Conservation (phyloP, 108 stramenopile species). For the Stephanodiscus minutulus region DNA sequence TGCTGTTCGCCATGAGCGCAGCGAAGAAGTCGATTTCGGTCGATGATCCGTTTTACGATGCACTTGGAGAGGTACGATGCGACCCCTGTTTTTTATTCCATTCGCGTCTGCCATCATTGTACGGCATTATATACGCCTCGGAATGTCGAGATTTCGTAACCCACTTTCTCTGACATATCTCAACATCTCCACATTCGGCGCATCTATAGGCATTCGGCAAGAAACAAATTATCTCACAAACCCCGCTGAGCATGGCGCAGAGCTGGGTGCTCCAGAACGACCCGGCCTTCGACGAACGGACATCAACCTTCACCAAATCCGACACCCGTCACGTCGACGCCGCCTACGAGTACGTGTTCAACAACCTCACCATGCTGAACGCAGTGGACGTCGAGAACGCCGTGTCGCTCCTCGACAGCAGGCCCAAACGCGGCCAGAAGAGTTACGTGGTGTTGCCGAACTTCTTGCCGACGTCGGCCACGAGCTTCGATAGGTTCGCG, state of each 20-base stretch:
- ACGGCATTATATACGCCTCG: background rate
- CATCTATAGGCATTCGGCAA: conserved; percentile 42
- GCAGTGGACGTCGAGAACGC: background rate
- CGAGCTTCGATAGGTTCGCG: conserved; percentile 77
- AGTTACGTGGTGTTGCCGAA: conserved; percentile 79
- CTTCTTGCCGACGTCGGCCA: conserved; percentile 71
- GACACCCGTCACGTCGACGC: conserved; percentile 69
- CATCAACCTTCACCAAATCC: conserved; percentile 64
- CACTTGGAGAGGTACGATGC: conserved; percentile 57
- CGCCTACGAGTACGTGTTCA: conserved; percentile 84
- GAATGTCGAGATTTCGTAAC: background rate
- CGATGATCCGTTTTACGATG: conserved; percentile 72
- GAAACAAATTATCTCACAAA: conserved; percentile 54
- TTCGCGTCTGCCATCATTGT: background rate
- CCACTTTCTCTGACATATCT: background rate
- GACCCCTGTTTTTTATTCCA: background rate
- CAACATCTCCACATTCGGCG: background rate
- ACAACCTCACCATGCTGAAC: conserved; percentile 74
- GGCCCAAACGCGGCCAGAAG: conserved; percentile 37
- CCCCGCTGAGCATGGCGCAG: conserved; percentile 64
- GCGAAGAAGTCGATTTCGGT: conserved; percentile 21
- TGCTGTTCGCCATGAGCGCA: conserved; percentile 62
- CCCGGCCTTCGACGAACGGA: conserved; percentile 35
- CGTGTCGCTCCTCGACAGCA: background rate
- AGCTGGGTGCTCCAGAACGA: conserved; percentile 76